These are phyloP conservation scores for Mortierella claussenii DNA, from an alignment of 192 early-diverging fungal species.

Conservation along the genomic window DNA sequence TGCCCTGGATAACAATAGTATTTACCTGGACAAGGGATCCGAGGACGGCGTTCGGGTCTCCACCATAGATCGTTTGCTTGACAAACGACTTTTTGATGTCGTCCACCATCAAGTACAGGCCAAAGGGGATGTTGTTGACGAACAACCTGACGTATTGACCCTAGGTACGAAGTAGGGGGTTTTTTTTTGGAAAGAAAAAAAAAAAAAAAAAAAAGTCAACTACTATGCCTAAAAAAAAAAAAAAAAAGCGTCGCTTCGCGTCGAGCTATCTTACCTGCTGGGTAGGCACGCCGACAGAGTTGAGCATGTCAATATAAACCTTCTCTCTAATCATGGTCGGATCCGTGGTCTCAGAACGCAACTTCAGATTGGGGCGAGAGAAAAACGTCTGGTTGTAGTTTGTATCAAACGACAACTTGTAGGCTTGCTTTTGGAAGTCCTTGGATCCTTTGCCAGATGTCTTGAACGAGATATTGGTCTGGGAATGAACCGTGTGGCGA, in stretches of 20 bases:
- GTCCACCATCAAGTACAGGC: constrained; percentile 60
- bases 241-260: neutral
- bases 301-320: constrained; percentile 52
- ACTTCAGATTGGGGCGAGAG: constrained; percentile 56
- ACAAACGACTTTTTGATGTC: constrained; percentile 54
- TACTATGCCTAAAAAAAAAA: no score
- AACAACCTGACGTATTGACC: constrained; percentile 57
- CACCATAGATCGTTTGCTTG: constrained; percentile 48
- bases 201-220: no score
- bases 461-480: constrained; percentile 47
- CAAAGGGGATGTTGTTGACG: constrained; percentile 56
- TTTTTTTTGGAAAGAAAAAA: no score
- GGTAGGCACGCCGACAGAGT: constrained; percentile 54
- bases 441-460: constrained; percentile 61
- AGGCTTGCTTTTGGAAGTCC: constrained; percentile 62
- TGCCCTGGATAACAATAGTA: no score
- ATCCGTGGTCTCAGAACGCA: constrained; percentile 60
- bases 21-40: constrained; percentile 45
- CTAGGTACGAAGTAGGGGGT: no score
- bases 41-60: constrained; percentile 12
- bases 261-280: constrained; percentile 32
- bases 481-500: constrained; percentile 48
- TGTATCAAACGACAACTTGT: constrained; percentile 54
- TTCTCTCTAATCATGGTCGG: constrained; percentile 57
- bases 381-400: constrained; percentile 53